Percentiles rank a stretch among this genome's conserved stretches.
These are phyloP conservation scores for Cladophialophora immunda DNA, from an alignment of 2,329 filamentous ascomycete genomes.

Conservation along the genomic window DNA sequence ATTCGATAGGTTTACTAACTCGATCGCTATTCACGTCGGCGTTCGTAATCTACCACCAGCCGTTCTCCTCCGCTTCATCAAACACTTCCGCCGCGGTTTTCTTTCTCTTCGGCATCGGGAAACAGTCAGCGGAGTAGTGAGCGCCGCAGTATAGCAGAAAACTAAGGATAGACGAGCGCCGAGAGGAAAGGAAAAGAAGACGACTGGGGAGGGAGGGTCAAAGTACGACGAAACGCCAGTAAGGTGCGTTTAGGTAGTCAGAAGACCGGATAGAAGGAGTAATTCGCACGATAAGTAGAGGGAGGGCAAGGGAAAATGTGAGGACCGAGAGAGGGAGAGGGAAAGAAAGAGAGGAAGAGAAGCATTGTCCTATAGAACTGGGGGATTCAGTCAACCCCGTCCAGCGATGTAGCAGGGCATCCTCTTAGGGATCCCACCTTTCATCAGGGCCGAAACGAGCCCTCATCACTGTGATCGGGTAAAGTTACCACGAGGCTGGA, in stretches of 20 bases:
- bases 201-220: conserved; percentile 27
- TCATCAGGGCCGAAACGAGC: no score
- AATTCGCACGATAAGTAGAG: conserved; percentile 29
- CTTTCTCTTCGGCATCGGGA: conserved; percentile 56
- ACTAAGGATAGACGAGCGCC: conserved; percentile 24
- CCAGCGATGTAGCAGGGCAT: conserved; percentile 21
- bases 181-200: conserved; percentile 32
- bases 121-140: conserved; percentile 34
- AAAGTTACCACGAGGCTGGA: no score
- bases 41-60: conserved; percentile 24
- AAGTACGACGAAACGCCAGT: conserved; percentile 30
- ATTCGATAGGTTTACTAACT: conserved; percentile 38
- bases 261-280: conserved; percentile 28
- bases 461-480: no score
- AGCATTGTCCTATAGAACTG: no score
- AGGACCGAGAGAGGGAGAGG: conserved; percentile 29
- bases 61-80: conserved; percentile 38
- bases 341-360: conserved; percentile 28
- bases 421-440: no score
- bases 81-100: conserved; percentile 55
- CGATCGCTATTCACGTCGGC: conserved; percentile 37
- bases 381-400: conserved; percentile 29
- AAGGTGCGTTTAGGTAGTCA: conserved; percentile 31
- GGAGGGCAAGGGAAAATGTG: conserved; percentile 25
- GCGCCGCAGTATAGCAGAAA: conserved; percentile 11